Base-by-base conservation (phyloP, 176 grass and related monocot species). In the Bothriochloa decipiens region DNA sequence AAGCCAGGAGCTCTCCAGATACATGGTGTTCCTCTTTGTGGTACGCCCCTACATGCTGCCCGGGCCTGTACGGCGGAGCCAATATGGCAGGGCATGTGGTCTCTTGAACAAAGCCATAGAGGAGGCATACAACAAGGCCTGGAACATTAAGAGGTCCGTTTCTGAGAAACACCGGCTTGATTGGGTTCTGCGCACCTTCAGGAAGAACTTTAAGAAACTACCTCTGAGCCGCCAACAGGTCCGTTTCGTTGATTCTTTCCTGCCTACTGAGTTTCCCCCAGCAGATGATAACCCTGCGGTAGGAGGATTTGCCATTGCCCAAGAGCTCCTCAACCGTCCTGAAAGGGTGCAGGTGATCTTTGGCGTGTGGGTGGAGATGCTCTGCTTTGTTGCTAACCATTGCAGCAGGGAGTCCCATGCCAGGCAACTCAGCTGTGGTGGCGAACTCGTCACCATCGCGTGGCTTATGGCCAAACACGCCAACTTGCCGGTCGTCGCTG, bases 401-500 rank as follows among this genome's bases (percentile, higher is more conserved):
- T 69, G 67, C 67, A 69, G 67, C 67, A 37, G 67, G 12, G 67
- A 69, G 18, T 69, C 67, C 8, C 67, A 69, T 69, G 67, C 67
- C 16, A 40, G 18, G 18, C 35, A 69, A 9, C 67, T 69, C 67
- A 69, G 67, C 35, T 11, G 2, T 8, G 67, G 67, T 6, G 67
- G 67, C 7, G 35, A 69, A 11, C 67, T 69, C 1, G 17, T 39
- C 35, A 69, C 35, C 7, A 12, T 69, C 18, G 67, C 18, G 5
- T 69, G 67, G 67, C 67, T 69, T 69, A 69, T 69, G 67, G 67
- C 67, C 18, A 39, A 8, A 8, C 67, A 69, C 17, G 67, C 35
- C 67, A 69, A 69, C 18, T 1, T 69, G 67, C 12, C 0, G 47
- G 1, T 14, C 47, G 15, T 5, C 15, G n/a, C n/a, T n/a, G n/a